Base-by-base conservation (phyloP, 148 eudicot species). In the Rhododendron mucronatum region DNA sequence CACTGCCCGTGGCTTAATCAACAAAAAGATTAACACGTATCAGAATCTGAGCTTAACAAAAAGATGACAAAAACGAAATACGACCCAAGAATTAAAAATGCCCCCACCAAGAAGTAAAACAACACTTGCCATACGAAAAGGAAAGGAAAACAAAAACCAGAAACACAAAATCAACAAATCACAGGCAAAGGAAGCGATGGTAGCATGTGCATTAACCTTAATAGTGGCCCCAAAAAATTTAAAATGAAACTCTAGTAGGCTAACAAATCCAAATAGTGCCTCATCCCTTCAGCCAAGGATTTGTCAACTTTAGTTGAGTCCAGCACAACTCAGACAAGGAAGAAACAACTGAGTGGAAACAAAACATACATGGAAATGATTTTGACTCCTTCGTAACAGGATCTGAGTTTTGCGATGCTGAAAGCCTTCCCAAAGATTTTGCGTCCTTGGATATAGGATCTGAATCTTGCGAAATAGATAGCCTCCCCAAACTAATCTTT, bases 391-490 rank as follows among this genome's bases (percentile, higher is more conserved):
- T 94, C 14, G 88, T 88, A 57, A 88, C 80, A 74, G 87, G 89
- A 86, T 91, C 92, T 71, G 95, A 86, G 88, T 90, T 95, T 84
- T 94, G 89, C 44, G 89, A 89, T 63, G 87, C 86, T 48, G 93
- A 91, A 89, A 90, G 91, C 90, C 97, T 94, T 87, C 89, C 94
- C 15, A 89, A 69, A 83, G 93, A 85, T 89, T 92, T 97, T 69
- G 91, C 67, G 83, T 94, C 99, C 90, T 92, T 95, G 76, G 83
- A 92, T 57, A 89, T 79, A 53, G 91, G 75, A 86, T 97, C 98
- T 79, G 96, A 86, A 90, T 86, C 93, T 84, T 92, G 94, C 83
- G 98, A 92, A 67, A 88, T 85, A 37, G 98, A 94, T 57, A 92
- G 85, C 90, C 98, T 90, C 79, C 95, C 96, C 84, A 80, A 67